Evolutionary conservation across 2,329 filamentous ascomycete species (phyloP).

Genomic region (Arthroderma sp.): DNA sequence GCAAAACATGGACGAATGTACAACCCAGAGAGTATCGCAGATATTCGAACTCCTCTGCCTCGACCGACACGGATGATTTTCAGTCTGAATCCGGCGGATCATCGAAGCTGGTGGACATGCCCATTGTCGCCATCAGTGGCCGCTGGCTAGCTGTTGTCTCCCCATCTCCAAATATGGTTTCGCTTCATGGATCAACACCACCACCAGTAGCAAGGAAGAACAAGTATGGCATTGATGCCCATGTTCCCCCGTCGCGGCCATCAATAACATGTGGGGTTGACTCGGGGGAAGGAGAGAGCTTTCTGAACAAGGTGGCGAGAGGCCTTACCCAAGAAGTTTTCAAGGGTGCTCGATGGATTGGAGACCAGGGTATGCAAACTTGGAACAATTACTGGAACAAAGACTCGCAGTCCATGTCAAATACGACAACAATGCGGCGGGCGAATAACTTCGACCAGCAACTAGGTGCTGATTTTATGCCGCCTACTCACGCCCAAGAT

Average conservation of each 20-base stretch:
- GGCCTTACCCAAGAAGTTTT: conserved; percentile 38
- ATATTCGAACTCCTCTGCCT: conserved; percentile 34
- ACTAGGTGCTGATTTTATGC: conserved; percentile 26
- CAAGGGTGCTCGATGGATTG: conserved; percentile 36
- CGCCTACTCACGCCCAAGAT: conserved; percentile 34
- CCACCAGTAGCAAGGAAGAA: conserved; percentile 21
- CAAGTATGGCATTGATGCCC: conserved; percentile 29
- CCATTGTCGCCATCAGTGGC: conserved; percentile 32
- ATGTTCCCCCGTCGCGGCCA: conserved; percentile 30
- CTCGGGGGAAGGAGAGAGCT: conserved; percentile 34
- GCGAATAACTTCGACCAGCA: conserved; percentile 10
- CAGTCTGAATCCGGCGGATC: conserved; percentile 24
- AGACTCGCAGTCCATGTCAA: conserved; percentile 20
- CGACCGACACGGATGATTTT: conserved; percentile 31
- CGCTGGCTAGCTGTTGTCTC: conserved; percentile 36
- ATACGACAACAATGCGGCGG: conserved; percentile 15
- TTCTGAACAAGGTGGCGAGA: conserved; percentile 35
- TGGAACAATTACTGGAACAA: conserved; percentile 41
- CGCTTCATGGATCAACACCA: conserved; percentile 30
- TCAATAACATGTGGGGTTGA: conserved; percentile 33
- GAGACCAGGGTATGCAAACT: conserved; percentile 36
- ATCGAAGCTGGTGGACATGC: conserved; percentile 18
- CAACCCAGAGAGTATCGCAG: conserved; percentile 40
- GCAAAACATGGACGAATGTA: conserved; percentile 83
- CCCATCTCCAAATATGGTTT: conserved; percentile 23